These are phyloP conservation scores for Trichoderma hamatum DNA, from an alignment of 2,329 filamentous ascomycete genomes.

Conservation along the genomic window DNA sequence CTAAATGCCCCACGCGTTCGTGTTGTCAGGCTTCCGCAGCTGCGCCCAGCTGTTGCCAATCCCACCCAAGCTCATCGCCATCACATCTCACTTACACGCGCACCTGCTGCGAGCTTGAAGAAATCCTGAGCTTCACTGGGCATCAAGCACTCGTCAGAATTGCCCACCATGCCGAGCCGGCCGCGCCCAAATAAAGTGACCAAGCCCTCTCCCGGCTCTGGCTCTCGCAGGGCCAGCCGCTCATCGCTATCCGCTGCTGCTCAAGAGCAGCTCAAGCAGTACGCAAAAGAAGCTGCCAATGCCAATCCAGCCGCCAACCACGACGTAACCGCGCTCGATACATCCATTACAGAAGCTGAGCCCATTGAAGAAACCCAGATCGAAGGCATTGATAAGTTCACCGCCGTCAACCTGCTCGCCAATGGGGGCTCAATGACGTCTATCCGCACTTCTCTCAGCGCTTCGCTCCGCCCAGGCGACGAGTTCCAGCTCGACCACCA, in stretches of 20 bases:
- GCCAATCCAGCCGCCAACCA: conserved; percentile 17
- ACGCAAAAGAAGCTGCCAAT: conserved; percentile 28
- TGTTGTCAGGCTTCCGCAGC: conserved; percentile 33
- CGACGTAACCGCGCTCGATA: background rate
- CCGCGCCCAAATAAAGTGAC: conserved; percentile 49
- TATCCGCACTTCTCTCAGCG: conserved; percentile 22
- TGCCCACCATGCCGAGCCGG: conserved; percentile 36
- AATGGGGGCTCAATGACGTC: conserved; percentile 25
- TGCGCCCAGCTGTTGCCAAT: conserved; percentile 31
- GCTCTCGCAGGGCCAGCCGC: conserved; percentile 30
- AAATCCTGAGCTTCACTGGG: background rate
- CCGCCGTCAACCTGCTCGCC: conserved; percentile 25
- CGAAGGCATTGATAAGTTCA: conserved; percentile 27
- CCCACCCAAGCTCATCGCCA: conserved; percentile 10
- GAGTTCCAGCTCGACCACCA: conserved; percentile 25
- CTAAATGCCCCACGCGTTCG: conserved; percentile 6
- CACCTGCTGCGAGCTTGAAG: background rate
- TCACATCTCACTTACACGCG: conserved; percentile 28
- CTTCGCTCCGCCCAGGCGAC: conserved; percentile 11
- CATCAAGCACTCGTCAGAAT: background rate
- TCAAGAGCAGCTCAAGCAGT: conserved; percentile 41
- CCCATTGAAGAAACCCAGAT: conserved; percentile 16
- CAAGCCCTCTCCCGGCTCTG: conserved; percentile 40
- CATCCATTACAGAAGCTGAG: background rate
- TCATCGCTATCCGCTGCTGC: conserved; percentile 33